Evolutionary conservation across 139 green algal genomes (phyloP).

Genomic region (Astrephomene gubernaculifera): DNA sequence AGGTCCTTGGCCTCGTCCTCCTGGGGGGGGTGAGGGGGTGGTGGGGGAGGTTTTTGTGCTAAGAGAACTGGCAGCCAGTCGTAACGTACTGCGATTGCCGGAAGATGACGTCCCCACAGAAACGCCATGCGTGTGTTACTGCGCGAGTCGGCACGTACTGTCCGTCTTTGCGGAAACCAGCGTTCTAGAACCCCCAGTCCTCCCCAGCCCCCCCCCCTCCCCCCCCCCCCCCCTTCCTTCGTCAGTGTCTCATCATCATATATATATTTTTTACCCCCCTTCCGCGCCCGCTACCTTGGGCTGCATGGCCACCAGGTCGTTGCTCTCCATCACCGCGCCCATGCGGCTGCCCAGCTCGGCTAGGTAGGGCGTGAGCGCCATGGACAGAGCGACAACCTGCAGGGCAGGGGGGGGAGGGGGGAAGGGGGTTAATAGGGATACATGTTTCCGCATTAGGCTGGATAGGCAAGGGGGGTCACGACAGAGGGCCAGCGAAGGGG

Average conservation of each 20-base stretch:
- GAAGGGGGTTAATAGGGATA: not conserved
- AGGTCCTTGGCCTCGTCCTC: constrained; percentile 84
- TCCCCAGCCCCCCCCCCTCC: too few relatives aligned
- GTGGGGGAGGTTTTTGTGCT: not conserved
- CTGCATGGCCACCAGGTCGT: constrained; percentile 83
- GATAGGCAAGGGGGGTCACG: too few relatives aligned
- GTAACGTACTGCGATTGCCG: too few relatives aligned
- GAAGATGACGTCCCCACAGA: too few relatives aligned
- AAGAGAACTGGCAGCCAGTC: too few relatives aligned
- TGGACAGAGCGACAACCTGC: constrained; percentile 93
- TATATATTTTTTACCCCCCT: too few relatives aligned
- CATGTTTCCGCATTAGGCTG: too few relatives aligned
- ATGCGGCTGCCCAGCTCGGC: constrained; percentile 85
- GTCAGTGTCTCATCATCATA: too few relatives aligned
- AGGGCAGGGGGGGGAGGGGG: not conserved
- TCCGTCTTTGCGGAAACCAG: too few relatives aligned
- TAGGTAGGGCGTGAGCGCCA: constrained; percentile 97
- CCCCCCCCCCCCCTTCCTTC: too few relatives aligned
- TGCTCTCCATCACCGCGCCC: constrained; percentile 84
- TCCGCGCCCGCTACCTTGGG: constrained; percentile 76
- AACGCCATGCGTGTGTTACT: not conserved
- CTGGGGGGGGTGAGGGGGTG: constrained; percentile 13
- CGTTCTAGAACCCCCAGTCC: not conserved
- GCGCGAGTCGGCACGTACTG: not conserved
- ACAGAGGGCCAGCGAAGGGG: too few relatives aligned